These are phyloP conservation scores for Haematococcus lacustris DNA, from an alignment of 139 green algal species.

Conservation along the genomic window DNA sequence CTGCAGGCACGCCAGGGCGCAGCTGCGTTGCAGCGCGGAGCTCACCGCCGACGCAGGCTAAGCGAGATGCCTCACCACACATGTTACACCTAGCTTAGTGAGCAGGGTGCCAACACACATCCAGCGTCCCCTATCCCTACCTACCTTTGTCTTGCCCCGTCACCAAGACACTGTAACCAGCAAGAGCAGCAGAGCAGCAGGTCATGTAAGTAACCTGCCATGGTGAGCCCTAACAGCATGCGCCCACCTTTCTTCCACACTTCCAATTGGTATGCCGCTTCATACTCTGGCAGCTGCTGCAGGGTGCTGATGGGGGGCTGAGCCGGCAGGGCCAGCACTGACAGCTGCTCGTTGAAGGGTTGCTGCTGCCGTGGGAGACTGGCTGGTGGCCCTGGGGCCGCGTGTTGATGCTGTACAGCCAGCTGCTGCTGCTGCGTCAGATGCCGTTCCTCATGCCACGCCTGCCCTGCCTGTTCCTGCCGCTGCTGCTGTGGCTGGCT, in stretches of 20 bases:
- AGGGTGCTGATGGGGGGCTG: too few relatives aligned
- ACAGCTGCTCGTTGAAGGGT: slow-evolving; percentile 1
- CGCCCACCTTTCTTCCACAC: slow-evolving; percentile 49
- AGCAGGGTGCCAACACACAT: neutral
- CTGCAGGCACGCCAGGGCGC: slow-evolving; percentile 13
- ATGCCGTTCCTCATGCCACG: slow-evolving; percentile 1
- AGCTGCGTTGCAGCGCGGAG: too few relatives aligned
- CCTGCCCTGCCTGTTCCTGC: neutral
- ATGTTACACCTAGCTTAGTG: too few relatives aligned
- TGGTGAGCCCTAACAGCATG: too few relatives aligned
- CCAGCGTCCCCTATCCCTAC: too few relatives aligned
- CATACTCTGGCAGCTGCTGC: slow-evolving; percentile 34
- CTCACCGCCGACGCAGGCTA: too few relatives aligned
- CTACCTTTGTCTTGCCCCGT: too few relatives aligned
- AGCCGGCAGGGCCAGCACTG: too few relatives aligned
- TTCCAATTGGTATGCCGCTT: slow-evolving; percentile 55
- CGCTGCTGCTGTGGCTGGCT: neutral
- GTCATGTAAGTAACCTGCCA: too few relatives aligned
- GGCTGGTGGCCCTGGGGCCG: neutral
- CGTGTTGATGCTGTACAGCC: neutral
- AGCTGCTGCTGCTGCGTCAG: neutral
- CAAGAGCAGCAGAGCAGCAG: too few relatives aligned
- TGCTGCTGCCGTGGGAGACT: slow-evolving; percentile 1
- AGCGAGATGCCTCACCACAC: too few relatives aligned
- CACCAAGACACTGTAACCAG: too few relatives aligned